phyloP scores from a whole-genome alignment of 2,329 filamentous ascomycete species.

The Stagonosporopsis vannaccii region DNA sequence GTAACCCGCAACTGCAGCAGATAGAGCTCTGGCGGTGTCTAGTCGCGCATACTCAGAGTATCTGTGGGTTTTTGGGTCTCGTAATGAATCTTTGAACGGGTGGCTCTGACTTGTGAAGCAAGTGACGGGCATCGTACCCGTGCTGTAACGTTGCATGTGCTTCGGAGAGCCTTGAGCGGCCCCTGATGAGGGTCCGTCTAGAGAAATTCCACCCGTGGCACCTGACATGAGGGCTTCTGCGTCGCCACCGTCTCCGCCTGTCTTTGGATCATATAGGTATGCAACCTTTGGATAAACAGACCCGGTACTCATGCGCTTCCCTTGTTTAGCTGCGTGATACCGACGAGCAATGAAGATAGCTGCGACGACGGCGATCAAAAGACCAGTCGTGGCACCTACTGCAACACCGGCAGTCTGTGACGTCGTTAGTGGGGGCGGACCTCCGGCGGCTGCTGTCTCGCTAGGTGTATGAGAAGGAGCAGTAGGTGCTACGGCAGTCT shows the following conservation, averaged over 20 bases:
- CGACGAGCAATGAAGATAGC: constrained; percentile 44
- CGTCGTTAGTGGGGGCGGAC: constrained; percentile 32
- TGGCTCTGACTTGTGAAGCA: constrained; percentile 23
- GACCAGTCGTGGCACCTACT: constrained; percentile 42
- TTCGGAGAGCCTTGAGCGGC: background rate
- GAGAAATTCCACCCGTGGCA: constrained; percentile 19
- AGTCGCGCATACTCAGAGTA: constrained; percentile 15
- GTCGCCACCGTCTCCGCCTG: constrained; percentile 21
- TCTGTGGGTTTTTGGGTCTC: constrained; percentile 13
- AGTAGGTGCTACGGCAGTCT: background rate
- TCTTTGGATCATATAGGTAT: constrained; percentile 45
- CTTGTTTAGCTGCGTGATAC: constrained; percentile 30
- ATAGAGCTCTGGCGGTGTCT: constrained; percentile 15
- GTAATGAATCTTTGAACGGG: constrained; percentile 18
- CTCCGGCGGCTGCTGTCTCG: constrained; percentile 16
- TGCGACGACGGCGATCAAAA: constrained; percentile 45
- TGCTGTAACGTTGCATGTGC: constrained; percentile 12
- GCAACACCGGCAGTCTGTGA: constrained; percentile 48
- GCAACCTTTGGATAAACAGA: constrained; percentile 43
- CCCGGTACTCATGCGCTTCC: constrained; percentile 31
- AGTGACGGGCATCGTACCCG: background rate
- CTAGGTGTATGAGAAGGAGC: constrained; percentile 24
- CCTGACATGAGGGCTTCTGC: constrained; percentile 38
- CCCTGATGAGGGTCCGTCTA: background rate
- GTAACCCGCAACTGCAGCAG: constrained; percentile 26